phyloP scores from a whole-genome alignment of 1,284 basidiomycete genomes.

The Trichosporon coremiiforme region DNA sequence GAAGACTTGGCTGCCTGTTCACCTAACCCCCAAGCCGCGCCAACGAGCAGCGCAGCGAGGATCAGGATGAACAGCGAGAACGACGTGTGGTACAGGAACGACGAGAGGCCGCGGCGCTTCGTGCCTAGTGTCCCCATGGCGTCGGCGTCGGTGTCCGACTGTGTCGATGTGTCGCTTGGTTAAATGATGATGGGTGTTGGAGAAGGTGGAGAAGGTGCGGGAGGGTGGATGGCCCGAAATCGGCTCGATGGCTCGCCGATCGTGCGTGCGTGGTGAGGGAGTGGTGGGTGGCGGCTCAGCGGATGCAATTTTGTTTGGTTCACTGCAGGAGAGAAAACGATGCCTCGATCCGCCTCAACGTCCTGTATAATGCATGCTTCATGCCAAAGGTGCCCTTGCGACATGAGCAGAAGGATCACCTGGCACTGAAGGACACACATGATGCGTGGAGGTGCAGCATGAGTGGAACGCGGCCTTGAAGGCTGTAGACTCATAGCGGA shows the following conservation, averaged over 20 bases:
- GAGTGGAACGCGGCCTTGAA: background rate
- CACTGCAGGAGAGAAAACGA: background rate
- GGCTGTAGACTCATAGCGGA: background rate
- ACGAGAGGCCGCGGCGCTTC: conserved; percentile 30
- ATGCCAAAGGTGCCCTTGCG: too few relatives aligned
- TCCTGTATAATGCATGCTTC: too few relatives aligned
- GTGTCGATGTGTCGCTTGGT: background rate
- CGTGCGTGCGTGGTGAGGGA: background rate
- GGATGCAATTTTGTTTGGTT: conserved; percentile 5
- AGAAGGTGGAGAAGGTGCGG: background rate
- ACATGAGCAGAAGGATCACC: too few relatives aligned
- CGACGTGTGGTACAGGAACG: conserved; percentile 51
- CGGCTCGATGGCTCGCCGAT: background rate
- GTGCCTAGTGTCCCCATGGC: conserved; percentile 1
- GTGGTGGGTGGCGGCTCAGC: background rate
- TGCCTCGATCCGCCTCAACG: background rate
- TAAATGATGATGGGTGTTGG: background rate
- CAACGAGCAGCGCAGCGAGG: conserved; percentile 44
- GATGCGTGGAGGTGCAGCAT: too few relatives aligned
- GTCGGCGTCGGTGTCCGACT: background rate
- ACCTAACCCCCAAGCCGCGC: conserved; percentile 49
- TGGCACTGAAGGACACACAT: too few relatives aligned
- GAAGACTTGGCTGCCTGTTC: conserved; percentile 50
- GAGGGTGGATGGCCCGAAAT: conserved; percentile 3
- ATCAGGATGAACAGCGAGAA: conserved; percentile 49